These are phyloP conservation scores for Lentinula lateritia DNA, from an alignment of 768 basidiomycete genomes.

Conservation along the genomic window DNA sequence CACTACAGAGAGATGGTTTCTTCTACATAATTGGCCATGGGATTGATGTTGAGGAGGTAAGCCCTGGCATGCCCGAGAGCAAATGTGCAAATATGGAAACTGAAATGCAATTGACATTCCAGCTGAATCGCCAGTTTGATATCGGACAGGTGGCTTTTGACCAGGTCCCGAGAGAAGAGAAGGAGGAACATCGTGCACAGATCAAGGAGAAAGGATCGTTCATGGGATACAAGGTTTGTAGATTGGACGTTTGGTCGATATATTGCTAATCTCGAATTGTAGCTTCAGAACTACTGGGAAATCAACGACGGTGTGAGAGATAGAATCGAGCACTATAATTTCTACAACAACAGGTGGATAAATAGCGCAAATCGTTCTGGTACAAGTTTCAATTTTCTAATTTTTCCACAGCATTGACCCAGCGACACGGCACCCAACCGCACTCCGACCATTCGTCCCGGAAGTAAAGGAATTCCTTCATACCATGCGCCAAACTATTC, in stretches of 20 bases:
- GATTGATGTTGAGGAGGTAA: constrained; percentile 19
- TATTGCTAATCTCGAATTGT: not conserved
- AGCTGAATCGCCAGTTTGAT: constrained; percentile 26
- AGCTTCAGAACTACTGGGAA: constrained; percentile 29
- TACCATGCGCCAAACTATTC: constrained; percentile 24
- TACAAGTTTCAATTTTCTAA: not conserved
- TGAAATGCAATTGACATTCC: not conserved
- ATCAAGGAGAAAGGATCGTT: constrained; percentile 29
- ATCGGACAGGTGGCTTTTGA: constrained; percentile 26
- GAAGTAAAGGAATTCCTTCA: constrained; percentile 26
- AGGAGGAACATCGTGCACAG: constrained; percentile 22
- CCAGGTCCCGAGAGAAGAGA: constrained; percentile 23
- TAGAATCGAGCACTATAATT: constrained; percentile 28
- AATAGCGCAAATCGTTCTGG: too few species aligned
- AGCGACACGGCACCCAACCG: constrained; percentile 20
- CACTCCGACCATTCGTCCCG: constrained; percentile 22
- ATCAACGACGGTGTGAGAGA: constrained; percentile 30
- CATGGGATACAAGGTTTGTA: constrained; percentile 26
- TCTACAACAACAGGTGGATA: constrained; percentile 20
- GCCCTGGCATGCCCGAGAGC: not conserved
- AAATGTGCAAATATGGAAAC: not conserved
- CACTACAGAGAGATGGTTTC: constrained; percentile 27
- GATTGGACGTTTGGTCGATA: not conserved
- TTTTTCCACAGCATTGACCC: constrained; percentile 22
- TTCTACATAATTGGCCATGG: constrained; percentile 31